Base-by-base conservation (phyloP, 169 alveolate species). In the Plasmodium inui region DNA sequence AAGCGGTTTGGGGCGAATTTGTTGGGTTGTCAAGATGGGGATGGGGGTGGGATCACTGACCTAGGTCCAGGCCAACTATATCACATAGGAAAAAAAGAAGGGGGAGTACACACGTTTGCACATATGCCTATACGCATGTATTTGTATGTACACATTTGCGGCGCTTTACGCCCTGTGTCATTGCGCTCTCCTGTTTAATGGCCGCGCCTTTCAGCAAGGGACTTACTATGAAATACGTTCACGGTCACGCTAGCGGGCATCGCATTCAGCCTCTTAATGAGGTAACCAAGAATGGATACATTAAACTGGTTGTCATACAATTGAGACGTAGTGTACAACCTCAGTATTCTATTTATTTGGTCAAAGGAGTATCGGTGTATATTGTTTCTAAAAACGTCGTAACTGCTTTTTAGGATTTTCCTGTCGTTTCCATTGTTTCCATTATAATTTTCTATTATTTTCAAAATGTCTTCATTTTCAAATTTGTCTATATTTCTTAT, bases 201-300 rank as follows among this genome's bases (percentile, higher is more conserved):
- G 8, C 14, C 44, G 26, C 8, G 76, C 39, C 55, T 84, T 57
- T 57, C 37, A 8, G 10, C 4, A 73, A n/a, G 30, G 71, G 12
- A 81, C 83, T 91, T 91, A 91, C 95, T 91, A 78, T 91, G 91
- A 53, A 91, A 91, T n/a, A 91, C 30, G 67, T 91, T 91, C 19
- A 82, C 90, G 55, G 70, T n/a, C 12, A 81, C 53, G 37, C 70
- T 19, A 44, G 84, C 73, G 37, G 95, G 81, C 10, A 91, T 80
- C 70, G 86, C 95, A 70, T 91, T n/a, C 22, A 80, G 28, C 50
- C 95, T 91, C 67, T 82, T 91, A 44, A 91, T 82, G 22, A 91
- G 39, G 50, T 91, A 91, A 91, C 76, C 83, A 91, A 91, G 83
- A 74, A 81, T 37, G 28, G 95, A 74, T 41, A 61, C 84, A 82